Conservation (phyloP, 2,329 filamentous ascomycete genomes). For the Ophiostoma perfectum region DNA sequence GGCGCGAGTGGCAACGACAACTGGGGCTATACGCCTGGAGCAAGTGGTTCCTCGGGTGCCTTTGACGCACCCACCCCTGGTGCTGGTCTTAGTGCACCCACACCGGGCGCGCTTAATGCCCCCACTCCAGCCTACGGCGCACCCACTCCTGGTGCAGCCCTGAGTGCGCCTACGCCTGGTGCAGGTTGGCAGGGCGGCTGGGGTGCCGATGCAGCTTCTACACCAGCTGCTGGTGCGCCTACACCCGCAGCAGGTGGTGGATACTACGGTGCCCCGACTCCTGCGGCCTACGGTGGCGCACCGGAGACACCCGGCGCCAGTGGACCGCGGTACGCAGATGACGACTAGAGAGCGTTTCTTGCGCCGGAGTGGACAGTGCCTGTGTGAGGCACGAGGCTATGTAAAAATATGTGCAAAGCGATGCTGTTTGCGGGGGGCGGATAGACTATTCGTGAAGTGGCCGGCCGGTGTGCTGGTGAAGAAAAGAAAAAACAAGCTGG, state of each 20-base stretch:
- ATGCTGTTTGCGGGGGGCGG: too few species aligned
- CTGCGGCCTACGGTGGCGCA: constrained; percentile 52
- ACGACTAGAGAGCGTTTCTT: constrained; percentile 36
- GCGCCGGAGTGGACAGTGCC: neutral
- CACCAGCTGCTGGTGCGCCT: constrained; percentile 59
- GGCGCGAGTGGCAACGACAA: constrained; percentile 38
- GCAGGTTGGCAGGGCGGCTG: constrained; percentile 56
- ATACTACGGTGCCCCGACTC: constrained; percentile 59
- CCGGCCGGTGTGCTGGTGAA: neutral
- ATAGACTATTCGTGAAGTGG: too few species aligned
- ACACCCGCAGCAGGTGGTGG: constrained; percentile 59
- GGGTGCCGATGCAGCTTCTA: constrained; percentile 60
- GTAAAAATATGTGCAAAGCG: neutral
- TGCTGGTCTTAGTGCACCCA: constrained; percentile 53
- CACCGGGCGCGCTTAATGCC: constrained; percentile 58
- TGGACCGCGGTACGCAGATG: constrained; percentile 50
- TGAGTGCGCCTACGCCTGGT: constrained; percentile 64
- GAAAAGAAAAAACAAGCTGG: neutral
- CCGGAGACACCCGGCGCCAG: constrained; percentile 59
- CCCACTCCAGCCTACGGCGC: constrained; percentile 62
- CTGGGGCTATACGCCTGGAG: constrained; percentile 27
- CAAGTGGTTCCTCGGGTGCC: constrained; percentile 24
- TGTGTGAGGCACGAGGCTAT: neutral
- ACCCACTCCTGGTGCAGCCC: constrained; percentile 52
- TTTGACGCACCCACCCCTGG: constrained; percentile 69